Conservation (phyloP, 2,329 filamentous ascomycete genomes). For the Pseudohalonectria lignicola region DNA sequence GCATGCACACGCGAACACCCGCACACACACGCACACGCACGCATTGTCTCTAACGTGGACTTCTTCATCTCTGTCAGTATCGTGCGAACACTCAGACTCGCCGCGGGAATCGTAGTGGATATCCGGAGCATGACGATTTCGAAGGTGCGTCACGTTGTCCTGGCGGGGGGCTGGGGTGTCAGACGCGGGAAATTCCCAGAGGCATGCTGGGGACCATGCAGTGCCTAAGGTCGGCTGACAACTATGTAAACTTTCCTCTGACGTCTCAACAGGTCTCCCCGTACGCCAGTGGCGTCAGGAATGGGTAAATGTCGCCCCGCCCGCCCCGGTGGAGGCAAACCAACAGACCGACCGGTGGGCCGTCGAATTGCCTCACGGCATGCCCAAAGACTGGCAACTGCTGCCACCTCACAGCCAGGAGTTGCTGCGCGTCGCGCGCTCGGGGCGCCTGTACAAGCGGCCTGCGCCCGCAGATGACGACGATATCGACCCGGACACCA, state of each 20-base stretch:
- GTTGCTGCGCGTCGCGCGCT: constrained; percentile 69
- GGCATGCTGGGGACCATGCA: too few species aligned
- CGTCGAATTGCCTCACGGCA: constrained; percentile 62
- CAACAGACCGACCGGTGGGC: constrained; percentile 60
- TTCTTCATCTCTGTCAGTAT: too few species aligned
- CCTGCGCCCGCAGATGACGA: constrained; percentile 52
- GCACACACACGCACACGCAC: too few species aligned
- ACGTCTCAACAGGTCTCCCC: constrained; percentile 65
- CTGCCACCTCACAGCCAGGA: constrained; percentile 72
- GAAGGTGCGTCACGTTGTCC: too few species aligned
- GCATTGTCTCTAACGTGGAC: too few species aligned
- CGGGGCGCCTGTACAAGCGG: constrained; percentile 65
- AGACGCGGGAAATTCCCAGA: too few species aligned
- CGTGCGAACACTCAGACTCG: constrained; percentile 30
- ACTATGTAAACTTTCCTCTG: too few species aligned
- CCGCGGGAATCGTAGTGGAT: constrained; percentile 44
- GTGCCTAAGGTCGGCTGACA: too few species aligned
- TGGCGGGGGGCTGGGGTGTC: too few species aligned
- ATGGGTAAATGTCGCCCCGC: constrained; percentile 56
- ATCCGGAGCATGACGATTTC: constrained; percentile 50
- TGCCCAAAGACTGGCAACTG: constrained; percentile 78
- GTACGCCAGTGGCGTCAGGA: constrained; percentile 83
- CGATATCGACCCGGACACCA: constrained; percentile 36
- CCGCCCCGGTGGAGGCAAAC: constrained; percentile 49
- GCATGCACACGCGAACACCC: too few species aligned